Conservation (phyloP, 2,329 filamentous ascomycete species). For the Sodiomyces alkalinus region DNA sequence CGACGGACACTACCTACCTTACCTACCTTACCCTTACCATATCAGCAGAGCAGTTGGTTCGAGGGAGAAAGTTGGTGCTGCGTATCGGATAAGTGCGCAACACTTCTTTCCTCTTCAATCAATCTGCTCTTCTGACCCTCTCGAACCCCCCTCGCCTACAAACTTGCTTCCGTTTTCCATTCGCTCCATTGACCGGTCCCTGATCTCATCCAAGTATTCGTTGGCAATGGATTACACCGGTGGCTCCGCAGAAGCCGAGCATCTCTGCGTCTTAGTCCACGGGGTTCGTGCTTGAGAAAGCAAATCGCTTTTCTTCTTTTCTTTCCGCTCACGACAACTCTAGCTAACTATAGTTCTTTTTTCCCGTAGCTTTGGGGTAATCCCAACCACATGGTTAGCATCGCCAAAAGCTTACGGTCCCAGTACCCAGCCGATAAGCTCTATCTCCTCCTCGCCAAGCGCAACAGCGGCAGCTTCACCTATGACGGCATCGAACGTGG, state of each 20-base stretch:
- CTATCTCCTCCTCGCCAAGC: slow-evolving; percentile 55
- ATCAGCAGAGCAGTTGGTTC: too few species aligned
- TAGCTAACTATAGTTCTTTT: slow-evolving; percentile 8
- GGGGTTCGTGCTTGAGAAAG: slow-evolving; percentile 42
- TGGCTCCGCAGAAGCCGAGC: slow-evolving; percentile 40
- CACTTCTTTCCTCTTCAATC: too few species aligned
- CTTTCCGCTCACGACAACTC: slow-evolving; percentile 7
- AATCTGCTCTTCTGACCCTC: too few species aligned
- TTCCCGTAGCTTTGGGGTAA: slow-evolving; percentile 61
- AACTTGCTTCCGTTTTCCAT: slow-evolving; percentile 14
- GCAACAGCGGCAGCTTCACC: slow-evolving; percentile 58
- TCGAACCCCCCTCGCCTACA: too few species aligned
- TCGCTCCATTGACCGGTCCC: slow-evolving; percentile 18
- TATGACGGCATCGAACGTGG: slow-evolving; percentile 56
- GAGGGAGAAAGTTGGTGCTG: too few species aligned
- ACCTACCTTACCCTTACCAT: too few species aligned
- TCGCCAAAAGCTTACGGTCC: slow-evolving; percentile 50
- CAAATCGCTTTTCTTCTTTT: too few species aligned
- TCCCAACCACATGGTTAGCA: slow-evolving; percentile 53
- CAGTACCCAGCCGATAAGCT: slow-evolving; percentile 46
- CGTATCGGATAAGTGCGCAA: too few species aligned
- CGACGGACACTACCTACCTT: too few species aligned
- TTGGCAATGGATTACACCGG: slow-evolving; percentile 31
- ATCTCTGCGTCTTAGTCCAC: slow-evolving; percentile 66
- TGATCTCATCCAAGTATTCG: slow-evolving; percentile 12